phyloP scores from a whole-genome alignment of 129 eudicot genomes.

The Solidago caesia region DNA sequence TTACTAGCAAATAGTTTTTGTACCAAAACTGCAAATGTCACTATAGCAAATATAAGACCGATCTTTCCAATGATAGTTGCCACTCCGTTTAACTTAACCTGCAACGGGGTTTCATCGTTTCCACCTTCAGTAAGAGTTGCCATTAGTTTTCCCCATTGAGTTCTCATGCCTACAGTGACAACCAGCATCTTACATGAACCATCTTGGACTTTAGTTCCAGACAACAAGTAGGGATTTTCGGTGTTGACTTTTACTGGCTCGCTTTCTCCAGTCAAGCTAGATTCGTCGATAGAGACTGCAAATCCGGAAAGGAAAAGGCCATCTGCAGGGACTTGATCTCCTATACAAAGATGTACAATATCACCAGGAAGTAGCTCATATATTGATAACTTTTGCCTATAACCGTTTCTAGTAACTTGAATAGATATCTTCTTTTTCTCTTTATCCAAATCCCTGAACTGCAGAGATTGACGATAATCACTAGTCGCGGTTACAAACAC shows the following conservation, averaged over 20 bases:
- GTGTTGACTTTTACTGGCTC: conserved; percentile 69
- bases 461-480: conserved; percentile 88
- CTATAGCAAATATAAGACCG: conserved; percentile 76
- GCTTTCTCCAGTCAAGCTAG: conserved; percentile 92
- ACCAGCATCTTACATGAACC: conserved; percentile 96
- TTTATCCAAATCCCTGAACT: conserved; percentile 81
- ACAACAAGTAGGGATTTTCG: conserved; percentile 76
- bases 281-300: conserved; percentile 78
- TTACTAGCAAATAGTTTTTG: conserved; percentile 54
- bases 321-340: conserved; percentile 97
- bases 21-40: conserved; percentile 80
- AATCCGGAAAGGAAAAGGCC: conserved; percentile 90
- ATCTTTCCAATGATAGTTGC: conserved; percentile 90
- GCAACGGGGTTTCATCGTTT: conserved; percentile 87
- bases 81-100: conserved; percentile 85
- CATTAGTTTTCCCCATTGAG: conserved; percentile 97
- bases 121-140: conserved; percentile 96
- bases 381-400: conserved; percentile 77
- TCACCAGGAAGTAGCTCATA: conserved; percentile 84
- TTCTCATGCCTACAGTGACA: conserved; percentile 91
- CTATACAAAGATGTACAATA: conserved; percentile 83
- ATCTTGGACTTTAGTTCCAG: conserved; percentile 96
- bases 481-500: conserved; percentile 93
- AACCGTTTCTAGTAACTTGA: conserved; percentile 79
- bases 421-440: conserved; percentile 86